phyloP scores from a whole-genome alignment of 2,329 filamentous ascomycete genomes.

The Neopestalotiopsis sp. region DNA sequence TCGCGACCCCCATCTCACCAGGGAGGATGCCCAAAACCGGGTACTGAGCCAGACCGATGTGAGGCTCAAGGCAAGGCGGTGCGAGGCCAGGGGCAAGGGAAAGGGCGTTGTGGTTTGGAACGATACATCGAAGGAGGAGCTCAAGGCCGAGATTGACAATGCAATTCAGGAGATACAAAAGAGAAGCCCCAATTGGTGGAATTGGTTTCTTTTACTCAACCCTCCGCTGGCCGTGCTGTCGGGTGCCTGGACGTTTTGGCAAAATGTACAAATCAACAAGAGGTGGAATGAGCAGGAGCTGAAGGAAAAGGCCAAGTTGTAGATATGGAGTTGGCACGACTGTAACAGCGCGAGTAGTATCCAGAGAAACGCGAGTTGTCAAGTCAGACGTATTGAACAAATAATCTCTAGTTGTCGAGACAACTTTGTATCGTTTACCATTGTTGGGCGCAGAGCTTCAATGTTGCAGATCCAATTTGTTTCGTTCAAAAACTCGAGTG shows the following conservation, averaged over 20 bases:
- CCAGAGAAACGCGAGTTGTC: not conserved
- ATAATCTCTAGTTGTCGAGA: not conserved
- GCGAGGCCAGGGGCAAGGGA: conserved; percentile 66
- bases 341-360: not conserved
- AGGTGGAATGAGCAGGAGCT: conserved; percentile 69
- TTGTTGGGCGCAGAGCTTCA: not conserved
- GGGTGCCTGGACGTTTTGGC: conserved; percentile 74
- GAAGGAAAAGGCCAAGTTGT: conserved; percentile 51
- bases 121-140: conserved; percentile 74
- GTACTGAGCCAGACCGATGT: conserved; percentile 89
- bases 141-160: conserved; percentile 69
- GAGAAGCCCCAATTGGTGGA: conserved; percentile 82
- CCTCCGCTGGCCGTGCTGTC: conserved; percentile 76
- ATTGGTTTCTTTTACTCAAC: conserved; percentile 69
- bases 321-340: conserved; percentile 20
- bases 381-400: not conserved
- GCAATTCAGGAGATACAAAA: conserved; percentile 69
- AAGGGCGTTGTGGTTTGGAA: conserved; percentile 90
- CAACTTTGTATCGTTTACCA: not conserved
- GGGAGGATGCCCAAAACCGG: conserved; percentile 87
- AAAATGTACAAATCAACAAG: conserved; percentile 73
- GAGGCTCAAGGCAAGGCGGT: conserved; percentile 79
- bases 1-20: conserved; percentile 77
- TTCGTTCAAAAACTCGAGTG: not conserved
- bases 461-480: not conserved